Evolutionary conservation across 139 green algal genomes (phyloP).

Genomic region (Pleodorina starrii): DNA sequence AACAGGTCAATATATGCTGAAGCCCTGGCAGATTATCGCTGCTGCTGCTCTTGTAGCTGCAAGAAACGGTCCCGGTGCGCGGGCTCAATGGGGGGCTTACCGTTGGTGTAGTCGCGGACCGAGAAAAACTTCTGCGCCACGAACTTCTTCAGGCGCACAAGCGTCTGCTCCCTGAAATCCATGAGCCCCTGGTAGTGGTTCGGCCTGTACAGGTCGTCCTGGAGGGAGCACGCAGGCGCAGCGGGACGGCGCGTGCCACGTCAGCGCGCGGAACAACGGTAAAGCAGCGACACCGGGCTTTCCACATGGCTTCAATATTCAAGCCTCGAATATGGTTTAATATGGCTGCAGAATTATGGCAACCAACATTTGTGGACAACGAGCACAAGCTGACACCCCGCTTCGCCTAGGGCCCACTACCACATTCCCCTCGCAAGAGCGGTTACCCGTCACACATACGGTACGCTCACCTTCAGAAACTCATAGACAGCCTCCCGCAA

Average conservation of each 20-base stretch:
- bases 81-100: too few relatives aligned
- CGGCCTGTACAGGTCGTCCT: slow-evolving; percentile 84
- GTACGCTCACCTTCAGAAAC: slow-evolving; percentile 77
- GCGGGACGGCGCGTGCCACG: not conserved
- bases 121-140: slow-evolving; percentile 80
- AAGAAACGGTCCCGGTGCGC: too few relatives aligned
- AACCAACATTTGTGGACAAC: too few relatives aligned
- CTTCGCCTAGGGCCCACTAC: too few relatives aligned
- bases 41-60: too few relatives aligned
- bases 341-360: too few relatives aligned
- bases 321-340: too few relatives aligned
- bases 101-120: slow-evolving; percentile 73
- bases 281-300: not conserved
- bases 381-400: too few relatives aligned
- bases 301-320: too few relatives aligned
- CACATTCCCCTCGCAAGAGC: too few relatives aligned
- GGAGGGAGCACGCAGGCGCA: not conserved
- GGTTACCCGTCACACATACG: not conserved
- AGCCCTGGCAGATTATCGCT: too few relatives aligned
- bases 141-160: slow-evolving; percentile 79
- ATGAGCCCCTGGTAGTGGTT: slow-evolving; percentile 81
- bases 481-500: slow-evolving; percentile 78
- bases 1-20: too few relatives aligned
- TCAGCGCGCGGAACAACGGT: slow-evolving; percentile 4
- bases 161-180: slow-evolving; percentile 85